phyloP scores from a whole-genome alignment of 805 yeast genomes.

The Teunomyces lycoperdinae region DNA sequence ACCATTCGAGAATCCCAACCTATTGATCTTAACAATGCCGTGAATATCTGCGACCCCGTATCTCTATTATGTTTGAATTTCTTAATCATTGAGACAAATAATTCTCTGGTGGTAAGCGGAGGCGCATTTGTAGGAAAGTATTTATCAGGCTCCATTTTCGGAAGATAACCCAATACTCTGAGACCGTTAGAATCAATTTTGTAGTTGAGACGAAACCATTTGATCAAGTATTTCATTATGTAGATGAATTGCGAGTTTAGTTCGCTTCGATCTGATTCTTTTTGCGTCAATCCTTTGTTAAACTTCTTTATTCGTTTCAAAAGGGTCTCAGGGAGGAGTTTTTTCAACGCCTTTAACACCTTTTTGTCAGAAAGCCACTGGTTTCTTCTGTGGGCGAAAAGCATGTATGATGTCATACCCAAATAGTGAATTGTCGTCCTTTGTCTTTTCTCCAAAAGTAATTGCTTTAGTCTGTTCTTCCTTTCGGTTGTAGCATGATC shows the following conservation, averaged over 20 bases:
- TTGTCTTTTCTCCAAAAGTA: conserved; percentile 9
- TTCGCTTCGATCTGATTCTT: not conserved
- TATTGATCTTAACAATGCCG: conserved; percentile 24
- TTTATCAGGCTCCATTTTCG: conserved; percentile 6
- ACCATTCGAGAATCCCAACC: conserved; percentile 31
- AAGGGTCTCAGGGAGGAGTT: conserved; percentile 22
- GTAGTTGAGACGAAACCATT: conserved; percentile 33
- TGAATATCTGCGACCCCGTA: conserved; percentile 31
- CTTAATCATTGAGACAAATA: conserved; percentile 11
- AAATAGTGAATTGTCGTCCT: conserved; percentile 14
- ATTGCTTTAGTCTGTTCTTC: conserved; percentile 8
- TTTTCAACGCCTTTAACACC: conserved; percentile 21
- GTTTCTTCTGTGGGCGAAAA: conserved; percentile 21
- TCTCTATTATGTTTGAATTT: conserved; percentile 31
- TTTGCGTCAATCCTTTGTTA: conserved; percentile 6
- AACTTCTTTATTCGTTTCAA: conserved; percentile 15
- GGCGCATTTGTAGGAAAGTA: conserved; percentile 22
- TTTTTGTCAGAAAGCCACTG: conserved; percentile 14
- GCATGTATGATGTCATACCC: conserved; percentile 22
- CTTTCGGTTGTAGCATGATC: conserved; percentile 6
- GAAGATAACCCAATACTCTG: conserved; percentile 27
- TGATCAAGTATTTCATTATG: conserved; percentile 28
- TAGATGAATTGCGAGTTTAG: conserved; percentile 22
- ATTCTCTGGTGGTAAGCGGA: conserved; percentile 6
- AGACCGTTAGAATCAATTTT: conserved; percentile 28